Evolutionary conservation across 2,329 filamentous ascomycete species (phyloP).

Genomic region (Penicillium olsonii): DNA sequence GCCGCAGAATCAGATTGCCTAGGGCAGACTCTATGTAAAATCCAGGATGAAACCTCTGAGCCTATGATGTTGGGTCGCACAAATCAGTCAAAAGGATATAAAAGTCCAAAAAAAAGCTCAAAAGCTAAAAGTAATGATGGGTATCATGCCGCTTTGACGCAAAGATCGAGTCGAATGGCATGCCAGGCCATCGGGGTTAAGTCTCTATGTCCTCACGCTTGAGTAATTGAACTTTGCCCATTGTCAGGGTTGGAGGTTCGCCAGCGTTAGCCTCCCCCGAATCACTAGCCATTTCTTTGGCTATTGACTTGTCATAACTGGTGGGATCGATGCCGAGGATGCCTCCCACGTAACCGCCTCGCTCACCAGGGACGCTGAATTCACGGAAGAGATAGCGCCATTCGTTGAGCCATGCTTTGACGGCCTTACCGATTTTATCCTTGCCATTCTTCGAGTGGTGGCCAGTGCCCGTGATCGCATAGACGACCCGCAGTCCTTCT

Average conservation of each 20-base stretch:
- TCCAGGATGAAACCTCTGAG: neutral
- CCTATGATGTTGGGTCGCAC: neutral
- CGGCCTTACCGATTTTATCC: conserved; percentile 94
- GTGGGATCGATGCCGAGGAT: conserved; percentile 65
- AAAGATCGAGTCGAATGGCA: conserved; percentile 11
- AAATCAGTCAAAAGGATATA: neutral
- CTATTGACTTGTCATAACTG: conserved; percentile 54
- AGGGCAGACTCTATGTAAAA: neutral
- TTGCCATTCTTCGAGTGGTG: conserved; percentile 99
- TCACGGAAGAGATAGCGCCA: conserved; percentile 96
- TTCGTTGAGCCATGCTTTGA: conserved; percentile 87
- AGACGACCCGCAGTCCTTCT: conserved; percentile 71
- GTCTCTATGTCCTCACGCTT: conserved; percentile 46
- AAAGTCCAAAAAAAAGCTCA: neutral
- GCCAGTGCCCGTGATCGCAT: conserved; percentile 94
- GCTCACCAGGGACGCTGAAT: conserved; percentile 93
- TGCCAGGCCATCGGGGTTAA: conserved; percentile 24
- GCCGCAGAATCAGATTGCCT: neutral
- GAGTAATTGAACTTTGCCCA: conserved; percentile 49
- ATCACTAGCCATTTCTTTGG: conserved; percentile 28
- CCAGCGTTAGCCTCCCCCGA: conserved; percentile 24
- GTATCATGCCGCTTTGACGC: conserved; percentile 17
- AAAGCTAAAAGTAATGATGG: conserved; percentile 11
- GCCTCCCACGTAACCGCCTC: conserved; percentile 71
- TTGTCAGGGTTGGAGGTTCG: conserved; percentile 31